Base-by-base conservation (phyloP, 352 stramenopile species). In the Phytophthora fragariae region DNA sequence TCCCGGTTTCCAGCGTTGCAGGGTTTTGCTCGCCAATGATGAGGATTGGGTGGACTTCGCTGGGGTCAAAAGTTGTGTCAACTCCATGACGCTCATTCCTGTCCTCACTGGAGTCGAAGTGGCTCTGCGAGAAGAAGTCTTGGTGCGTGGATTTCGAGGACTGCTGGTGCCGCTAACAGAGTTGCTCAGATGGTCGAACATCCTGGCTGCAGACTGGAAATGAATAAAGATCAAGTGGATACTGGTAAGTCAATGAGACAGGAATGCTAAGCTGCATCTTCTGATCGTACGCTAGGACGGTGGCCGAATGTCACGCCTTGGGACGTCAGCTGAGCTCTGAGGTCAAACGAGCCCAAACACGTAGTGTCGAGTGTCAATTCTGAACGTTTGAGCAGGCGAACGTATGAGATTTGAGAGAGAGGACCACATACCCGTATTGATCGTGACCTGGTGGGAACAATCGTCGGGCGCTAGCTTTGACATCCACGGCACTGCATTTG, bases 271-370 rank as follows among this genome's bases (percentile, higher is more conserved):
- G 5, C 11, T 58, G 63, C 46, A 67, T 63, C 39, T 75, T 65
- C 37, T 68, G 60, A 33, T 64, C 70, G 33, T 82, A 91, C 84
- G 66, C 79, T 70, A 50, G 86, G 89, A 4, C 89, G 87, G 68
- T 96, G 89, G 35, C 87, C 89, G 55, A 96, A 96, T 0, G 81
- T 89, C 65, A 90, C 76, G 17, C 79, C 68, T 58, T 90, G 78
- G 11, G 78, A 83, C 2, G 81, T 80, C 41, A 85, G 63, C n/a
- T 73, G 70, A 1, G 62, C 56, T 35, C 78, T 87, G 70, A 62
- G 81, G 12, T 39, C 54, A 67, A 65, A 61, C 29, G 46, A 41
- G 15, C 29, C 33, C 46, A 61, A 60, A 54, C 21, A 29, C 62
- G 39, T 62, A 33, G 37, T 37, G 35, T 24, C 11, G 19, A 10